Evolutionary conservation across 2,329 filamentous ascomycete species (phyloP).

Genomic region (Penicillium nordicum): DNA sequence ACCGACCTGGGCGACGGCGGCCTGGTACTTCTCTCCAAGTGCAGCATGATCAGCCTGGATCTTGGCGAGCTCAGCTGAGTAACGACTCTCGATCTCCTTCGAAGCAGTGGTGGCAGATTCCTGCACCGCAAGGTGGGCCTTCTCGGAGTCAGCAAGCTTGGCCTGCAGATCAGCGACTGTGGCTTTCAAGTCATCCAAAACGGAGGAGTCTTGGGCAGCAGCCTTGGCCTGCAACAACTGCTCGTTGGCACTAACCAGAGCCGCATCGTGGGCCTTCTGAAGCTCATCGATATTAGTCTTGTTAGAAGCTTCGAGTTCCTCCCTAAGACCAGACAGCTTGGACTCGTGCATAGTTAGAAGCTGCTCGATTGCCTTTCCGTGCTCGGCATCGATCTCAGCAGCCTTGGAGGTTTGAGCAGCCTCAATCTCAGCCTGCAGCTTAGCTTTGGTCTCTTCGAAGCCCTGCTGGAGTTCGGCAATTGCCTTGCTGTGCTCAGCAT

Average conservation of each 20-base stretch:
- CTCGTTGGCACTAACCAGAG: constrained; percentile 32
- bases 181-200: constrained; percentile 38
- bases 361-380: constrained; percentile 30
- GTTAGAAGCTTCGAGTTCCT: constrained; percentile 36
- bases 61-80: constrained; percentile 48
- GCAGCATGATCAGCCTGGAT: constrained; percentile 43
- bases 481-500: constrained; percentile 24
- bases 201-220: constrained; percentile 37
- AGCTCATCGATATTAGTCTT: constrained; percentile 37
- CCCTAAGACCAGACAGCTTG: constrained; percentile 36
- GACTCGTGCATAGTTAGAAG: constrained; percentile 40
- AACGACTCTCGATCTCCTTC: constrained; percentile 27
- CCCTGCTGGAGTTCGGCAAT: constrained; percentile 36
- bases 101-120: constrained; percentile 34
- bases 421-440: constrained; percentile 40
- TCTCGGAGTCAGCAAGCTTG: constrained; percentile 57
- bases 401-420: constrained; percentile 32
- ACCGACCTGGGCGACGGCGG: constrained; percentile 59
- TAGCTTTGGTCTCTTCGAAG: constrained; percentile 33
- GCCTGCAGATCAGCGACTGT: constrained; percentile 57
- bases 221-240: constrained; percentile 37
- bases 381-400: constrained; percentile 37
- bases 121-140: constrained; percentile 39
- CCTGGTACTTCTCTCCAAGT: constrained; percentile 41
- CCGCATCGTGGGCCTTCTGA: constrained; percentile 35